A percentile compares a stretch with the other conserved stretches of the same genome.
Conservation (phyloP, 305 asterid species). For the Withania somnifera region DNA sequence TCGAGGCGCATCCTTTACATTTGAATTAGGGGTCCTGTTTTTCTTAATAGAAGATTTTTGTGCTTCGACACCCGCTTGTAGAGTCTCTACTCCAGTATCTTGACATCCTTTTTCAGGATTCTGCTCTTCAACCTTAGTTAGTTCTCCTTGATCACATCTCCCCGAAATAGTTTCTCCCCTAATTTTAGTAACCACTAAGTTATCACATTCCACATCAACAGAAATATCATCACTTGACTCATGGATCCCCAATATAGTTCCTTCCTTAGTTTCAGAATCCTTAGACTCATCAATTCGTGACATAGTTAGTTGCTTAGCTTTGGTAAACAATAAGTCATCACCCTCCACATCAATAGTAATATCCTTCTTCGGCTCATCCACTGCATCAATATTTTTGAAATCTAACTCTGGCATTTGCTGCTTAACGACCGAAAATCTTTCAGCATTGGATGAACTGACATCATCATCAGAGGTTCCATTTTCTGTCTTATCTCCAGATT, state of each 20-base stretch:
- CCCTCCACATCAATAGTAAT: conserved; percentile 13
- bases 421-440: conserved; percentile 22
- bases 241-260: not conserved
- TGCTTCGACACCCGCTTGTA: conserved; percentile 15
- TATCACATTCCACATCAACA: conserved; percentile 16
- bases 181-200: conserved; percentile 17
- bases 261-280: not conserved
- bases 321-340: conserved; percentile 15
- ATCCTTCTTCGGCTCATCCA: not conserved
- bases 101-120: conserved; percentile 19
- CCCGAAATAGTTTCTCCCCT: conserved; percentile 28
- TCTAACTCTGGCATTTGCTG: conserved; percentile 10
- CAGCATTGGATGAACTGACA: conserved; percentile 16
- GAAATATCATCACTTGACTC: conserved; percentile 5
- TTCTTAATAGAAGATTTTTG: conserved; percentile 18
- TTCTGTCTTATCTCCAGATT: conserved; percentile 9
- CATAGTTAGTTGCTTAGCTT: conserved; percentile 26
- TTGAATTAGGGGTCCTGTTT: conserved; percentile 26
- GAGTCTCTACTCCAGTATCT: conserved; percentile 16
- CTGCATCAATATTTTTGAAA: not conserved
- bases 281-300: conserved; percentile 4
- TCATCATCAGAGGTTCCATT: conserved; percentile 14
- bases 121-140: conserved; percentile 14
- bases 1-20: conserved; percentile 22
- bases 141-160: conserved; percentile 20